phyloP scores from a whole-genome alignment of 106 monocot genomes.

The Triglochin maritima region DNA sequence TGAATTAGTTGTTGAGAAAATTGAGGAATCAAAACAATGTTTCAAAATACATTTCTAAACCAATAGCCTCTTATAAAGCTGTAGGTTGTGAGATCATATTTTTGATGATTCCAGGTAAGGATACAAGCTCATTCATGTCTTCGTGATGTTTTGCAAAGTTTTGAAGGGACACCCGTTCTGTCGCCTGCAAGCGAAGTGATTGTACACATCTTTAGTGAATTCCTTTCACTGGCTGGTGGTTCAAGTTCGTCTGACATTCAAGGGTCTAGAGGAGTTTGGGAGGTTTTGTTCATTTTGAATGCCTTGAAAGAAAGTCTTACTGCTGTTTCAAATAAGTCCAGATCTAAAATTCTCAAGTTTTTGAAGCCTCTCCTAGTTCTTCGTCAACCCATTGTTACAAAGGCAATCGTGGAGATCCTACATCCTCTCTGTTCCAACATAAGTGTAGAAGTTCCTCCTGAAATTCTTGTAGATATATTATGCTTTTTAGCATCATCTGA shows the following conservation, averaged over 20 bases:
- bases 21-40: neutral
- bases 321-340: constrained; percentile 44
- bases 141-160: constrained; percentile 45
- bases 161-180: constrained; percentile 42
- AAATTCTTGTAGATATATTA: constrained; percentile 47
- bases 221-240: constrained; percentile 75
- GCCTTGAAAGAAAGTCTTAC: constrained; percentile 58
- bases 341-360: constrained; percentile 41
- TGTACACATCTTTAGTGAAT: constrained; percentile 50
- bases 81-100: neutral
- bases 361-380: constrained; percentile 48
- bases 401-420: constrained; percentile 63
- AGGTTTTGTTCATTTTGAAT: constrained; percentile 54
- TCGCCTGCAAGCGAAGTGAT: constrained; percentile 65
- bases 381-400: constrained; percentile 57
- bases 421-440: constrained; percentile 45
- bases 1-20: neutral
- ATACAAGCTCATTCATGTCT: constrained; percentile 53
- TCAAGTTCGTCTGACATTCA: constrained; percentile 30
- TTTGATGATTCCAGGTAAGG: constrained; percentile 47
- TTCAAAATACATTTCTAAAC: neutral
- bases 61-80: neutral
- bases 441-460: constrained; percentile 36
- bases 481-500: constrained; percentile 50
- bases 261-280: constrained; percentile 52